phyloP scores from a whole-genome alignment of 148 eudicot species.

The Polygonum maritimum region DNA sequence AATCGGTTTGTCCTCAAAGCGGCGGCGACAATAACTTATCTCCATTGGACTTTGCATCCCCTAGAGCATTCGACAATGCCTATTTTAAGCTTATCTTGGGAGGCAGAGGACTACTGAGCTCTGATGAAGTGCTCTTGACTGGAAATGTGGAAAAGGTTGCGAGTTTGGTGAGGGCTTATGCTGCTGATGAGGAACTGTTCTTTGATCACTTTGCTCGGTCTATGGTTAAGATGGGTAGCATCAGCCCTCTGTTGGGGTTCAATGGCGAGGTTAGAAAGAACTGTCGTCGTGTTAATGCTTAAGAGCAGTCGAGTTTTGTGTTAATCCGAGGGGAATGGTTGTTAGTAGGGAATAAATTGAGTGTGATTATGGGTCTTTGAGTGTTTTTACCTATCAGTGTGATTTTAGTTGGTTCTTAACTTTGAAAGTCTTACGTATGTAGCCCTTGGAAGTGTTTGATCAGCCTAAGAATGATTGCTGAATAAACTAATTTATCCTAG shows the following conservation, averaged over 20 bases:
- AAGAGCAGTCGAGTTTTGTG: background rate
- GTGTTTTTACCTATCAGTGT: background rate
- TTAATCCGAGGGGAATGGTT: background rate
- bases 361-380: background rate
- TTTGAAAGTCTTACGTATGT: background rate
- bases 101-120: constrained; percentile 69
- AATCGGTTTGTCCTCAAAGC: constrained; percentile 46
- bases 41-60: constrained; percentile 66
- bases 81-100: constrained; percentile 69
- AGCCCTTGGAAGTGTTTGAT: background rate
- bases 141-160: constrained; percentile 33
- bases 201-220: constrained; percentile 63
- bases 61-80: constrained; percentile 60
- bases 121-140: constrained; percentile 65
- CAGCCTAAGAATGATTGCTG: background rate
- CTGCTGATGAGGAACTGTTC: constrained; percentile 46
- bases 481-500: too few relatives aligned
- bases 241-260: constrained; percentile 51
- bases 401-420: background rate
- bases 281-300: constrained; percentile 48
- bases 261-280: constrained; percentile 71
- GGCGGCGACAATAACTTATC: constrained; percentile 71
- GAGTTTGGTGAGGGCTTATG: constrained; percentile 54
- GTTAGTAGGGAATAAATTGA: background rate
- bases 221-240: constrained; percentile 74